Base-by-base conservation (phyloP, 768 basidiomycete genomes). In the Macrocybe gigantea region DNA sequence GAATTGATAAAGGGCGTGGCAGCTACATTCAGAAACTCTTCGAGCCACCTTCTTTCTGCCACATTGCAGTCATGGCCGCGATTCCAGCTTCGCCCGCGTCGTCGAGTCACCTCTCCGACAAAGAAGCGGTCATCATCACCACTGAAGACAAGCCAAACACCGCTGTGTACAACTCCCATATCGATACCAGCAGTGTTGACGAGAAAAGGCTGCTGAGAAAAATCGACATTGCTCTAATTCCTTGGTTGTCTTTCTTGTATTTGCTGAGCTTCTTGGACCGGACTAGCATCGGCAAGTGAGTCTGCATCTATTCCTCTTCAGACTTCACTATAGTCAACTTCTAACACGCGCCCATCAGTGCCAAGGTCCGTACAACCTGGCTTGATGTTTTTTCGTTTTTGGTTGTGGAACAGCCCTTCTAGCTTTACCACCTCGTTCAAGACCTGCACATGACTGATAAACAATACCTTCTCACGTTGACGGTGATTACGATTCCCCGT, bases 231-330 rank as follows among this genome's bases (percentile, higher is more conserved):
- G 73, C 74, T n/a, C 72, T 85, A 52, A 72, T 85, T 34, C 80
- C 83, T 7, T 87, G 84, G 85, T 58, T 85, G 36, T 82, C 85
- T 5, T 73, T 93, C 45, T 64, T 92, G 55, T 89, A 89, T 64
- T 69, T 90, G 34, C 69, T 91, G 35, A 83, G 82, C 54, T 90
- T 88, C 71, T 57, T 68, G 38, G 74, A 75, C 58, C 71, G 74
- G 44, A 75, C 73, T 2, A 74, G 73, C 49, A 73, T 77, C 51
- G 74, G 74, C 65, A 77, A 77, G 74, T 74, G 47, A 55, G 72
- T 72, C 40, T 38, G 43, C 34, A 33, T 9, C 15, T 34, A 53
- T 65, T 62, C 41, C 35, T 58, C 52, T 13, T 41, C 41, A 34
- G 6, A 32, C 40, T 55, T 32, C 13, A 35, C 8, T 38, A 36